Percentiles rank a stretch among this genome's conserved stretches.
These are phyloP conservation scores for Colletotrichum higginsianum DNA, from an alignment of 2,329 filamentous ascomycete species.

Conservation along the genomic window DNA sequence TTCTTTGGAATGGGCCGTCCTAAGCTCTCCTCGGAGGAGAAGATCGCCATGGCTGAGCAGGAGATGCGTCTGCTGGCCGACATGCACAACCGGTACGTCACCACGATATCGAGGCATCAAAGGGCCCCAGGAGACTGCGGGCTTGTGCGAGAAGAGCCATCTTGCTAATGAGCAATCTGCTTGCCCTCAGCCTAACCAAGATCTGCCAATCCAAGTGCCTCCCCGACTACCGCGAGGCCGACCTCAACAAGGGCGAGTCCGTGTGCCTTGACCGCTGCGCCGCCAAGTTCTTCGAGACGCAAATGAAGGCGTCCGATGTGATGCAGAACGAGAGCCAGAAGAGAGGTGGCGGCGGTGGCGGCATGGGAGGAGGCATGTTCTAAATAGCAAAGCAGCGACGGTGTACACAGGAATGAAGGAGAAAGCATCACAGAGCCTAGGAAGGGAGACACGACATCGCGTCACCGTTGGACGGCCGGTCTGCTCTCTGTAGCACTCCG, in stretches of 20 bases:
- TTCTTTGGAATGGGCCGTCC: slow-evolving; percentile 70
- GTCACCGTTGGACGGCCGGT: neutral
- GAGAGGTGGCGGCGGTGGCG: slow-evolving; percentile 70
- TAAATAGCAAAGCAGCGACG: slow-evolving; percentile 32
- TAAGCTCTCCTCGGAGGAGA: slow-evolving; percentile 94
- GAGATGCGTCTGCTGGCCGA: slow-evolving; percentile 98
- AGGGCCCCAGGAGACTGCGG: neutral
- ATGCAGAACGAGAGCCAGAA: slow-evolving; percentile 89
- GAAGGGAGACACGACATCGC: neutral
- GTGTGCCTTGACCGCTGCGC: slow-evolving; percentile 99
- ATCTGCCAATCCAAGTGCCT: slow-evolving; percentile 96
- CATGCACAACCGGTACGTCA: slow-evolving; percentile 92
- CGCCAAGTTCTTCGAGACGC: slow-evolving; percentile 98
- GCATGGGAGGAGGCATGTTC: slow-evolving; percentile 65
- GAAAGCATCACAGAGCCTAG: neutral
- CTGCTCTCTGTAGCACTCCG: slow-evolving; percentile 1
- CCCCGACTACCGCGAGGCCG: slow-evolving; percentile 94
- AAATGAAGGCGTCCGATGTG: slow-evolving; percentile 97
- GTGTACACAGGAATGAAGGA: neutral
- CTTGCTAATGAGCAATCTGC: slow-evolving; percentile 1
- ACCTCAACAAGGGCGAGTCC: slow-evolving; percentile 98
- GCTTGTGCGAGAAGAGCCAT: neutral
- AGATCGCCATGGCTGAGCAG: slow-evolving; percentile 95
- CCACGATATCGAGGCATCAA: neutral
- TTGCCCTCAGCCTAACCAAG: slow-evolving; percentile 77